Evolutionary conservation across 1,139 yeast genomes (phyloP).

Genomic region (Kurtzmaniella natalensis): DNA sequence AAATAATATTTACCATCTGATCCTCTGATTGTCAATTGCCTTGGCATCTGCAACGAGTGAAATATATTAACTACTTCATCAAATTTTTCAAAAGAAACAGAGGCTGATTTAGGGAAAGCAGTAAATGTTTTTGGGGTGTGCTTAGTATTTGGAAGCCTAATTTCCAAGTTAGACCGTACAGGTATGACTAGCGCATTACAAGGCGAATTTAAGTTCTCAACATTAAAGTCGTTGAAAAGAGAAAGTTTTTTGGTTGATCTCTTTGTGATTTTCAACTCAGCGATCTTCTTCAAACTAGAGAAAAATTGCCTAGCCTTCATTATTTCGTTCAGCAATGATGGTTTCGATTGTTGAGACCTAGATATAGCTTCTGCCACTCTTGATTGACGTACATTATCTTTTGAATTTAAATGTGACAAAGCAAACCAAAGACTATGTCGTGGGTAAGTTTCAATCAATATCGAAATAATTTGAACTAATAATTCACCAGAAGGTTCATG

Average conservation of each 20-base stretch:
- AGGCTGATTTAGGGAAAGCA: constrained; percentile 53
- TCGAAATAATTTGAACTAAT: constrained; percentile 52
- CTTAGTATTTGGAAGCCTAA: constrained; percentile 52
- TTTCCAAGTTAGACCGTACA: constrained; percentile 67
- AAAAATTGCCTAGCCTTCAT: constrained; percentile 32
- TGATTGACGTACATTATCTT: constrained; percentile 51
- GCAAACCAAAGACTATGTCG: constrained; percentile 83
- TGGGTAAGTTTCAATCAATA: constrained; percentile 65
- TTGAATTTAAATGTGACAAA: constrained; percentile 68
- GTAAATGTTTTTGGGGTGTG: constrained; percentile 38
- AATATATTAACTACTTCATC: constrained; percentile 65
- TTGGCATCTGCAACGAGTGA: constrained; percentile 82
- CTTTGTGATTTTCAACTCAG: constrained; percentile 31
- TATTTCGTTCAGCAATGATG: constrained; percentile 13
- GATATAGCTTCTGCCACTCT: constrained; percentile 38
- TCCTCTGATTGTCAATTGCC: constrained; percentile 72
- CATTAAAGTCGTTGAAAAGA: constrained; percentile 45
- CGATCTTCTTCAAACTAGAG: constrained; percentile 31
- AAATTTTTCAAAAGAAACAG: constrained; percentile 52
- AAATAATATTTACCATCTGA: constrained; percentile 70
- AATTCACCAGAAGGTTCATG: constrained; percentile 54
- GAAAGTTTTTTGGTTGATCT: constrained; percentile 29
- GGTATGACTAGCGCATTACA: constrained; percentile 74
- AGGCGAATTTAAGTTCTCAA: constrained; percentile 49
- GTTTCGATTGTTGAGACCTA: constrained; percentile 12